Percentiles rank a stretch among this genome's conserved stretches.
These are phyloP conservation scores for Solanum pimpinellifolium DNA, from an alignment of 257 asterid genomes.

Conservation along the genomic window DNA sequence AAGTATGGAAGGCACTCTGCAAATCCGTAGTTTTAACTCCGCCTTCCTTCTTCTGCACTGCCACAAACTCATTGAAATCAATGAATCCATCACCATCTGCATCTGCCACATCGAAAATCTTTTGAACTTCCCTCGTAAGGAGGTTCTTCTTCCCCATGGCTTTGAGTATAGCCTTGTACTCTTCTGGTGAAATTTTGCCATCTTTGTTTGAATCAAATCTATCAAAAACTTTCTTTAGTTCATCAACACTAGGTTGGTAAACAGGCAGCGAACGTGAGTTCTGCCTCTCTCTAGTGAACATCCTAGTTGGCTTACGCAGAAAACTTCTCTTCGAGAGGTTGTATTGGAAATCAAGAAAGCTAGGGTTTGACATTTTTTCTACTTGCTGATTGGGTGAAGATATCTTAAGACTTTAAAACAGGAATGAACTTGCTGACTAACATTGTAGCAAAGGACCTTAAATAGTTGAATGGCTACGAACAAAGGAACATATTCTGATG, in stretches of 20 bases:
- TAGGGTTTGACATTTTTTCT: constrained; percentile 29
- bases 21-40: constrained; percentile 52
- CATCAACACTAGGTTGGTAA: constrained; percentile 42
- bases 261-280: constrained; percentile 27
- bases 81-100: constrained; percentile 74
- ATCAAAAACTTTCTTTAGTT: constrained; percentile 57
- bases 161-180: constrained; percentile 55
- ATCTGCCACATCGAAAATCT: constrained; percentile 77
- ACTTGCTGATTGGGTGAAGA: not conserved
- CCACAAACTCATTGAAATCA: constrained; percentile 73
- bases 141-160: constrained; percentile 45
- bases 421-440: not conserved
- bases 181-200: constrained; percentile 77
- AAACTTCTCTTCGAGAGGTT: constrained; percentile 48
- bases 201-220: constrained; percentile 63
- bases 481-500: constrained; percentile 3
- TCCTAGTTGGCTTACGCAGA: constrained; percentile 51
- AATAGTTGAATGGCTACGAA: constrained; percentile 1
- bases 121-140: constrained; percentile 44
- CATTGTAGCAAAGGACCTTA: not conserved
- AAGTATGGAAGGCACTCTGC: constrained; percentile 53
- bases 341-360: constrained; percentile 66
- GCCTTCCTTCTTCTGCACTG: constrained; percentile 66
- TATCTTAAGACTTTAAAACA: not conserved
- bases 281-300: constrained; percentile 42